Base-by-base conservation (phyloP, 257 asterid genomes). In the Solanum medicagineum region DNA sequence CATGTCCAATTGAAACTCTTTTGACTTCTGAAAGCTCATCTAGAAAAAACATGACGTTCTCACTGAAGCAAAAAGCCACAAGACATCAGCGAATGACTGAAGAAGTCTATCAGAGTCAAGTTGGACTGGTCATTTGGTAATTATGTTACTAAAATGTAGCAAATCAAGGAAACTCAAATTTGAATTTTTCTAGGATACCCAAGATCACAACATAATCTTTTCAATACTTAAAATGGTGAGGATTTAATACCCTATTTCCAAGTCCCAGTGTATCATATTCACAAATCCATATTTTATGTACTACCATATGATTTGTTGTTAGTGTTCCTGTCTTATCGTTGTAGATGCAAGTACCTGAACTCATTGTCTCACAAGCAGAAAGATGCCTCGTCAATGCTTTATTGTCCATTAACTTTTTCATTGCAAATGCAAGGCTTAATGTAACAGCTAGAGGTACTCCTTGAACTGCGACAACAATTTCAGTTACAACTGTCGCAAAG, bases 21-120 rank as follows among this genome's bases (percentile, higher is more conserved):
- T 94, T 96, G 86, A 96, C 92, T 88, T 93, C 97, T 13, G 97
- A 92, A 86, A 96, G 84, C 87, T 96, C 99, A 82, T 88, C 92
- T 0, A 80, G 88, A 20, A 98, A 89, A 87, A 95, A 92, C 91
- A 95, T 87, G 92, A 96, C 88, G 85, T 88, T 91, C 88, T 90
- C 97, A 92, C 99, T 95, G 97, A 86, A 86, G 84, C 87, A 82
- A 26, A 55, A 47, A 19, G 69, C 51, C 8, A 84, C 4, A 57
- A 77, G 83, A 77, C 83, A 26, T 77, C 63, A 51, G 63, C 51
- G 24, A 77, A 77, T 15, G 47, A 4, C 42, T 51, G 45, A 51
- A 24, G 42, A 51, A 77, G 44, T 77, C 14, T 15, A 49, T 45
- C 82, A 77, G 47, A 24, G 63, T 26, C 16, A 10, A 24, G 63